A percentile compares a stretch with the other conserved stretches of the same genome.
Evolutionary conservation across 2,329 filamentous ascomycete genomes (phyloP).

Genomic region (Colletotrichum truncatum): DNA sequence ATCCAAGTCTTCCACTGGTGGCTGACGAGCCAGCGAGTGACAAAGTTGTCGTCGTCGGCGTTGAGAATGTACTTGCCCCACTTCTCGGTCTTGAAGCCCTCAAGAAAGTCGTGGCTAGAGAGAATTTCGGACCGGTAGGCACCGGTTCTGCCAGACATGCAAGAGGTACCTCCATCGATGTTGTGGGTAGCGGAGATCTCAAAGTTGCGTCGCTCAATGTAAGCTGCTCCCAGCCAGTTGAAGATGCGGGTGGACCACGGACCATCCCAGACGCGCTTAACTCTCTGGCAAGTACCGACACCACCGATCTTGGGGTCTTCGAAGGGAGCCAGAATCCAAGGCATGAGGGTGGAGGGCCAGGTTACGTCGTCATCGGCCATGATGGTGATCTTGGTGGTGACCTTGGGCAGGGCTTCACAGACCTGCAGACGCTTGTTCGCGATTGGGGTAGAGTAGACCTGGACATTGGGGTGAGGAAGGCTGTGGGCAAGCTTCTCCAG

Average conservation of each 20-base stretch:
- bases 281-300: constrained; percentile 89
- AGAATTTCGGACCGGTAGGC: constrained; percentile 92
- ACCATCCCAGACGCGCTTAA: constrained; percentile 73
- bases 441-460: constrained; percentile 80
- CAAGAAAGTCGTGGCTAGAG: constrained; percentile 83
- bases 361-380: constrained; percentile 97
- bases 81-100: constrained; percentile 90
- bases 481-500: constrained; percentile 74
- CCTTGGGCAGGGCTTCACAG: constrained; percentile 87
- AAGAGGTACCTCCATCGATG: constrained; percentile 95
- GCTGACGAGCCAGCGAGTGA: constrained; percentile 93
- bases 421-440: constrained; percentile 97
- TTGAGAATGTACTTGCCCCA: constrained; percentile 92
- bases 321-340: constrained; percentile 93
- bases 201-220: constrained; percentile 94
- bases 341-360: constrained; percentile 86
- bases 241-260: constrained; percentile 72
- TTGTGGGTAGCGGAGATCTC: constrained; percentile 96
- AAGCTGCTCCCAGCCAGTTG: constrained; percentile 91
- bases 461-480: constrained; percentile 68
- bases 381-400: constrained; percentile 84
- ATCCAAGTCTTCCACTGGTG: constrained; percentile 95
- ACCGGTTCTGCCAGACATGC: constrained; percentile 93
- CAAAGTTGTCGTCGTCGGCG: constrained; percentile 98
- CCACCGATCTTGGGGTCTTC: constrained; percentile 86